phyloP scores from a whole-genome alignment of 2,329 filamentous ascomycete species.

The Laburnicola sp. region DNA sequence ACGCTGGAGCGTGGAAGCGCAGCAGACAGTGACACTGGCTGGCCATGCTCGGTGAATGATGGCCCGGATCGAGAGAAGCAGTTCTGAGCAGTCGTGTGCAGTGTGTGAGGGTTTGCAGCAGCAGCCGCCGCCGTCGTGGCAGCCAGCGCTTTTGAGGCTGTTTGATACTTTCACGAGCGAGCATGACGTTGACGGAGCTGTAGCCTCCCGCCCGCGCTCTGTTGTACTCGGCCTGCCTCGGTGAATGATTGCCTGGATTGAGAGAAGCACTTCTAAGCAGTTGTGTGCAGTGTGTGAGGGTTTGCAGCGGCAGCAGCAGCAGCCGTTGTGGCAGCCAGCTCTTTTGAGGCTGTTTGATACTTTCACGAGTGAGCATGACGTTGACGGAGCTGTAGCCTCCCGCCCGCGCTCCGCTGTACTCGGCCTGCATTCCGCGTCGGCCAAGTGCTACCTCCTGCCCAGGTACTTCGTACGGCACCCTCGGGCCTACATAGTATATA shows the following conservation, averaged over 20 bases:
- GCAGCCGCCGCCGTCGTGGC: background rate
- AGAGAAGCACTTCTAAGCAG: background rate
- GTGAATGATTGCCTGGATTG: too few relatives aligned
- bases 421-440: too few relatives aligned
- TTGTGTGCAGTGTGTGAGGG: background rate
- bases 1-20: too few relatives aligned
- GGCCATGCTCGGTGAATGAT: background rate
- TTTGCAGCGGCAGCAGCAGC: background rate
- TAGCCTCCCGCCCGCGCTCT: background rate
- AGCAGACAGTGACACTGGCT: too few relatives aligned
- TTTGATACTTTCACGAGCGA: background rate
- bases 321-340: background rate
- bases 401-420: background rate
- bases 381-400: background rate
- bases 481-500: too few relatives aligned
- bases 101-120: background rate
- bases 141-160: background rate
- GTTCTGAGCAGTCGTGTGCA: background rate
- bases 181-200: constrained; percentile 5
- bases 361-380: constrained; percentile 7
- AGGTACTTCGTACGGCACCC: too few relatives aligned
- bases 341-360: background rate
- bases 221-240: too few relatives aligned
- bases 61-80: background rate
- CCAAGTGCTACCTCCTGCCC: too few relatives aligned